Percentiles rank a stretch among this genome's conserved stretches.
Evolutionary conservation across 2,329 filamentous ascomycete species (phyloP).

Genomic region (Graphilbum fragrans): DNA sequence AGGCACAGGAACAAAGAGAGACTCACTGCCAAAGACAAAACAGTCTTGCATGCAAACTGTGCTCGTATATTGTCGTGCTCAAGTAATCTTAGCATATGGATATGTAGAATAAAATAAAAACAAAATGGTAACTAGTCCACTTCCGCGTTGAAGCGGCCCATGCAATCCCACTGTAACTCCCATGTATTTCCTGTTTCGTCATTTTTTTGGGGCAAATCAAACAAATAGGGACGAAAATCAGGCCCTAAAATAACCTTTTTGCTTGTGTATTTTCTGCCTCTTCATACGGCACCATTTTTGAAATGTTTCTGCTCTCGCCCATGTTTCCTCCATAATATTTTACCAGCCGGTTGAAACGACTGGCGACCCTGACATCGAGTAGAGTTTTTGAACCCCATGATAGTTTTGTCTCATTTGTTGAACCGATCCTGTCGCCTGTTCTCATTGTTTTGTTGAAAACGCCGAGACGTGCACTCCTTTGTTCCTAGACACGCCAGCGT

Average conservation of each 20-base stretch:
- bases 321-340: background rate
- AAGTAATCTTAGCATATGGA: no score
- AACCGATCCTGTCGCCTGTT: background rate
- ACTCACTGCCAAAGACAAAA: no score
- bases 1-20: no score
- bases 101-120: no score
- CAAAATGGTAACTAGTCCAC: background rate
- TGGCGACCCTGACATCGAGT: background rate
- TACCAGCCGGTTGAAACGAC: slow-evolving; percentile 6
- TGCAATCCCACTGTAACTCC: background rate
- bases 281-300: background rate
- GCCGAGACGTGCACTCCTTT: background rate
- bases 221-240: background rate
- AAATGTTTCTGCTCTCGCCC: no score
- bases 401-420: background rate
- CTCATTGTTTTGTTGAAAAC: background rate
- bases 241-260: background rate
- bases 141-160: background rate
- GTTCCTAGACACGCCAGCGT: background rate
- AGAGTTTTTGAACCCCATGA: background rate
- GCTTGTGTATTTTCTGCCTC: background rate
- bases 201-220: background rate
- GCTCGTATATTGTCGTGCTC: no score
- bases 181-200: background rate
- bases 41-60: no score